Conservation (phyloP, 257 asterid genomes). For the Capsicum rhomboideum region DNA sequence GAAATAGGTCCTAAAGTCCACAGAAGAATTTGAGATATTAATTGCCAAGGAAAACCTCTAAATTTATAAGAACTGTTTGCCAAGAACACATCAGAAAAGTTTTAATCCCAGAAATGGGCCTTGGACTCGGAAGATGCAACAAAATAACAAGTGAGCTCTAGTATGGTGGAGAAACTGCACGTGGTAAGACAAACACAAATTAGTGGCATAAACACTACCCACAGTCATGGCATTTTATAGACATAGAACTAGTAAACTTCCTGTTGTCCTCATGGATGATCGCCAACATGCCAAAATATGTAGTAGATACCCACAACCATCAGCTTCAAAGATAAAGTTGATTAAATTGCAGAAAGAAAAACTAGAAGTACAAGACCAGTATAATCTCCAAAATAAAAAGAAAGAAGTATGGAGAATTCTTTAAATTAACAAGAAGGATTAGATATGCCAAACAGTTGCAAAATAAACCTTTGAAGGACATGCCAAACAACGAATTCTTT, state of each 20-base stretch:
- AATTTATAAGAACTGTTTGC: neutral
- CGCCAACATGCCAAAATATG: conserved; percentile 24
- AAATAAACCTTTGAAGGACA: conserved; percentile 23
- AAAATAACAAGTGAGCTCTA: conserved; percentile 15
- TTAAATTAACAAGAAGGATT: conserved; percentile 11
- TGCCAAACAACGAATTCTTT: conserved; percentile 1
- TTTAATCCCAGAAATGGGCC: conserved; percentile 3
- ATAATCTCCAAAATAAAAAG: conserved; percentile 17
- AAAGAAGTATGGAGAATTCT: conserved; percentile 4
- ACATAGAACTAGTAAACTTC: conserved; percentile 14
- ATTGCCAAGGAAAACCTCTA: neutral
- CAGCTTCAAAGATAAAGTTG: conserved; percentile 13
- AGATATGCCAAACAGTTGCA: conserved; percentile 14
- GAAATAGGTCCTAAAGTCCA: neutral
- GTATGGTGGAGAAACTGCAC: conserved; percentile 25
- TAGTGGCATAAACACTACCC: conserved; percentile 15
- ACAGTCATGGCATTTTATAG: neutral
- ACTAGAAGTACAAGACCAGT: conserved; percentile 21
- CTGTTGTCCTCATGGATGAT: conserved; percentile 22
- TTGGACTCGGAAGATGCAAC: conserved; percentile 8
- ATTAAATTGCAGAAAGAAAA: conserved; percentile 1
- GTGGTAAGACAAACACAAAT: conserved; percentile 13
- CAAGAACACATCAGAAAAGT: neutral
- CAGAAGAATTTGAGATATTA: neutral
- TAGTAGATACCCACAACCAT: conserved; percentile 23